phyloP scores from a whole-genome alignment of 176 grass and related monocot genomes.

The Cenchrus americanus region DNA sequence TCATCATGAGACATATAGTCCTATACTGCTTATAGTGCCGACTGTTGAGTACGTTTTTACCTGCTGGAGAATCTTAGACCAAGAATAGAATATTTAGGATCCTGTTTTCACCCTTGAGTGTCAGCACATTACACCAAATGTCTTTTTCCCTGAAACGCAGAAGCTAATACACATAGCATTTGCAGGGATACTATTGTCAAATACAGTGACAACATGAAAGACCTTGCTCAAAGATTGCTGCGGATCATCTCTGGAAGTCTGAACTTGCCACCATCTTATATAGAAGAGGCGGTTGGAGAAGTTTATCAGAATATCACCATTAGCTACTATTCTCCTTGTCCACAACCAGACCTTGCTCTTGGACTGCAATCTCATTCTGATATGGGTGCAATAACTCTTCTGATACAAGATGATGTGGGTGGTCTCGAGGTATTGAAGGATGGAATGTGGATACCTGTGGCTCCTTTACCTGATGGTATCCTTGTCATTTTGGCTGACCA shows the following conservation, averaged over 20 bases:
- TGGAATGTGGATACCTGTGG: constrained; percentile 72
- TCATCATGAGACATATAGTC: not conserved
- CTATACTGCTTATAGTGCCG: not conserved
- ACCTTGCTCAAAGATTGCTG: constrained; percentile 74
- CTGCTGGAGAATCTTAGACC: not conserved
- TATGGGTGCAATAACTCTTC: constrained; percentile 87
- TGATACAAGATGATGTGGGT: constrained; percentile 97
- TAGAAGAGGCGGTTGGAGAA: constrained; percentile 86
- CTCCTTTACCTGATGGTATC: constrained; percentile 61
- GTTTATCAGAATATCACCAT: constrained; percentile 91
- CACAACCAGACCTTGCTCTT: constrained; percentile 88
- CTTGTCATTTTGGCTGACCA: constrained; percentile 89
- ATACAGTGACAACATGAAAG: constrained; percentile 77
- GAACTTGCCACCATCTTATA: constrained; percentile 63
- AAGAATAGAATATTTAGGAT: not conserved
- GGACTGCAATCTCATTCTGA: constrained; percentile 97
- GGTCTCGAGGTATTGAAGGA: constrained; percentile 91
- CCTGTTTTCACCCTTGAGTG: not conserved
- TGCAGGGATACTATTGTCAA: constrained; percentile 74
- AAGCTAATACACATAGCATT: constrained; percentile 17
- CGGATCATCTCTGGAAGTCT: constrained; percentile 70
- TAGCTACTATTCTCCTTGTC: constrained; percentile 97
- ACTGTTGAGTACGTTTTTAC: not conserved
- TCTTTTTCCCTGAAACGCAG: not conserved
- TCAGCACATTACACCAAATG: not conserved